Percentiles rank a stretch among this genome's conserved stretches.
phyloP scores from a whole-genome alignment of 805 yeast genomes.

The Grigorovia transvaalensis region DNA sequence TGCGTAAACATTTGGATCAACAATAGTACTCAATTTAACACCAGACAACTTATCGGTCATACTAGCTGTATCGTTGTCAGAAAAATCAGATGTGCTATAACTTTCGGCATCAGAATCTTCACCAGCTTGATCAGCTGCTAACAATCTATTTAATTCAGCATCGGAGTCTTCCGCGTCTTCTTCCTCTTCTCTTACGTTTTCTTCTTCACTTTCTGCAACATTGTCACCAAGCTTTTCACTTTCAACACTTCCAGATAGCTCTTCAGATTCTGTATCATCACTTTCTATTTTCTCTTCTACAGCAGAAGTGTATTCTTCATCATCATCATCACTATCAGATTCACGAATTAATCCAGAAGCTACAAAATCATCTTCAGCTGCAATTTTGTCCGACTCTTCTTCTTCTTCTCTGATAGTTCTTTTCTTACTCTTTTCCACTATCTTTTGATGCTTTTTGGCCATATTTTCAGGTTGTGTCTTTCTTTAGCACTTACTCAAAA shows the following conservation, averaged over 20 bases:
- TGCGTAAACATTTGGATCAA: slow-evolving; percentile 36
- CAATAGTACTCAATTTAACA: slow-evolving; percentile 41
- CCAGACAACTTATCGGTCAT: slow-evolving; percentile 47
- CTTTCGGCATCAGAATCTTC: slow-evolving; percentile 20
- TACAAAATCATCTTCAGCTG: slow-evolving; percentile 9
- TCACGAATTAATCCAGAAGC: slow-evolving; percentile 10
- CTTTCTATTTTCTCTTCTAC: slow-evolving; percentile 9
- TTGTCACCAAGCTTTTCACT: no score
- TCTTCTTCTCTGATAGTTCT: slow-evolving; percentile 11
- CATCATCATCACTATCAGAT: slow-evolving; percentile 13
- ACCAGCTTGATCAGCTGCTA: slow-evolving; percentile 39
- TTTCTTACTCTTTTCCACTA: not conserved
- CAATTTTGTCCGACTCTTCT: slow-evolving; percentile 11
- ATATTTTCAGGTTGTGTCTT: not conserved
- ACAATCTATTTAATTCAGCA: slow-evolving; percentile 50
- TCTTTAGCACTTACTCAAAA: not conserved
- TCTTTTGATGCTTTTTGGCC: not conserved
- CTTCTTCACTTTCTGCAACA: no score
- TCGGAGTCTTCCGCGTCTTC: slow-evolving; percentile 41
- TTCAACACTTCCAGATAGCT: no score
- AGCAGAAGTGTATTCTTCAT: slow-evolving; percentile 11
- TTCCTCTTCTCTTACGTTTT: slow-evolving; percentile 15
- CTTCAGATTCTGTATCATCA: slow-evolving; percentile 1
- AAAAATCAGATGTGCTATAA: slow-evolving; percentile 21
- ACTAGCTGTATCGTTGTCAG: slow-evolving; percentile 37